These are phyloP conservation scores for Penicillium coffeae DNA, from an alignment of 495 filamentous ascomycete species.

Conservation along the genomic window DNA sequence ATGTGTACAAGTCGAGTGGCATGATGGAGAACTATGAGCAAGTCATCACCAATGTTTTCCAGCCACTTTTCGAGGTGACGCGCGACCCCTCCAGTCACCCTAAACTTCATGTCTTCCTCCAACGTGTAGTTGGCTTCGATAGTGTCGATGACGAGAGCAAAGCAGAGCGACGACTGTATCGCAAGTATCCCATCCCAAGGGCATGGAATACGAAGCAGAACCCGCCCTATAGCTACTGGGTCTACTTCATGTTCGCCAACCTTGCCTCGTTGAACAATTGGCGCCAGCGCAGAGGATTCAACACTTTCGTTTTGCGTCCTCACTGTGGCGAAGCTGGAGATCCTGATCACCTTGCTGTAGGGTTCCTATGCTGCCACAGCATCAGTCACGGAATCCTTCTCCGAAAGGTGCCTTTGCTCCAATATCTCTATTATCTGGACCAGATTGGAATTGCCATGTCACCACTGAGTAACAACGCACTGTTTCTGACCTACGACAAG, in stretches of 20 bases:
- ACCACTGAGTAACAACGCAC: conserved; percentile 92
- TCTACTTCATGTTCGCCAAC: conserved; percentile 95
- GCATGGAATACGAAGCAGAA: conserved; percentile 90
- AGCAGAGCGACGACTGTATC: conserved; percentile 81
- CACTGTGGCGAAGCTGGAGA: conserved; percentile 98
- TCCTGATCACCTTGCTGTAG: conserved; percentile 90
- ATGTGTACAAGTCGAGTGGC: conserved; percentile 85
- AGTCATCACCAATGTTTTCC: conserved; percentile 86
- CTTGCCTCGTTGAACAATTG: conserved; percentile 88
- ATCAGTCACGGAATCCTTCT: conserved; percentile 94
- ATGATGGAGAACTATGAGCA: conserved; percentile 88
- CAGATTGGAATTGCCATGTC: conserved; percentile 99
- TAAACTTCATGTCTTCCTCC: conserved; percentile 91
- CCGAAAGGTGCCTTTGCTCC: conserved; percentile 88
- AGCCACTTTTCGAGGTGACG: conserved; percentile 92
- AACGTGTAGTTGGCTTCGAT: conserved; percentile 93
- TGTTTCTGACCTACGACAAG: conserved; percentile 95
- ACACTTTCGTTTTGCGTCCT: conserved; percentile 88
- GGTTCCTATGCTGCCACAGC: conserved; percentile 90
- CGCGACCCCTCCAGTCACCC: conserved; percentile 80
- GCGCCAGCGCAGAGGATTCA: conserved; percentile 89
- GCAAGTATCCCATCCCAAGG: conserved; percentile 86
- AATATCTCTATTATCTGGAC: conserved; percentile 97
- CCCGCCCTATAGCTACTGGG: conserved; percentile 97
- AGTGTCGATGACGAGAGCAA: conserved; percentile 99